These are phyloP conservation scores for Hsuehochloa calcarea DNA, from an alignment of 176 grass and related monocot genomes.

Conservation along the genomic window DNA sequence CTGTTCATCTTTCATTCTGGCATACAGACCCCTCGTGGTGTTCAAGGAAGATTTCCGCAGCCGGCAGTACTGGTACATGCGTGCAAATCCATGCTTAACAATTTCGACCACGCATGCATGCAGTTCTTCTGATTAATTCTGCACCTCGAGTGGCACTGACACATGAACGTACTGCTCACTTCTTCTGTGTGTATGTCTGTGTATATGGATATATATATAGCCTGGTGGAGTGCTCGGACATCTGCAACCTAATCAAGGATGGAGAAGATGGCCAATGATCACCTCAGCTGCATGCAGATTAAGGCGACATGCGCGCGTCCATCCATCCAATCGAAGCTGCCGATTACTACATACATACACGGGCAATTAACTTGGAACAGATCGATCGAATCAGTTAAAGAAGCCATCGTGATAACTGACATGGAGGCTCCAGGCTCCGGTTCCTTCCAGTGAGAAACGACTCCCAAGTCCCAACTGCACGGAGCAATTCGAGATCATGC, in stretches of 20 bases:
- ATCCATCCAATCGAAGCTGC: too few species aligned
- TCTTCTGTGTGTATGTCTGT: background rate
- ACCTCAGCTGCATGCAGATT: background rate
- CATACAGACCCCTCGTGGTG: slow-evolving; percentile 36
- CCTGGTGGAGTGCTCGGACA: slow-evolving; percentile 67
- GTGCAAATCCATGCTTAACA: background rate
- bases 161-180: background rate
- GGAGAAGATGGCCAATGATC: slow-evolving; percentile 63
- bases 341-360: too few species aligned
- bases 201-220: slow-evolving; percentile 1
- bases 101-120: background rate
- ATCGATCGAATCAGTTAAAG: too few species aligned
- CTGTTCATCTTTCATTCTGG: background rate
- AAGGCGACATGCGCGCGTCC: too few species aligned
- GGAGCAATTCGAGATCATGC: too few species aligned
- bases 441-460: too few species aligned
- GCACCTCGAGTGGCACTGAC: background rate
- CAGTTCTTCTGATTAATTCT: background rate
- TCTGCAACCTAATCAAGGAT: slow-evolving; percentile 81
- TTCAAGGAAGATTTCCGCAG: slow-evolving; percentile 73
- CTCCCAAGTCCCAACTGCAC: too few species aligned
- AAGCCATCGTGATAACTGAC: too few species aligned
- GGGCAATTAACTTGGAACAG: too few species aligned
- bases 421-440: too few species aligned
- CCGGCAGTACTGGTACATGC: slow-evolving; percentile 56